Base-by-base conservation (phyloP, 2,329 filamentous ascomycete species). In the Cyphellophora attinorum region DNA sequence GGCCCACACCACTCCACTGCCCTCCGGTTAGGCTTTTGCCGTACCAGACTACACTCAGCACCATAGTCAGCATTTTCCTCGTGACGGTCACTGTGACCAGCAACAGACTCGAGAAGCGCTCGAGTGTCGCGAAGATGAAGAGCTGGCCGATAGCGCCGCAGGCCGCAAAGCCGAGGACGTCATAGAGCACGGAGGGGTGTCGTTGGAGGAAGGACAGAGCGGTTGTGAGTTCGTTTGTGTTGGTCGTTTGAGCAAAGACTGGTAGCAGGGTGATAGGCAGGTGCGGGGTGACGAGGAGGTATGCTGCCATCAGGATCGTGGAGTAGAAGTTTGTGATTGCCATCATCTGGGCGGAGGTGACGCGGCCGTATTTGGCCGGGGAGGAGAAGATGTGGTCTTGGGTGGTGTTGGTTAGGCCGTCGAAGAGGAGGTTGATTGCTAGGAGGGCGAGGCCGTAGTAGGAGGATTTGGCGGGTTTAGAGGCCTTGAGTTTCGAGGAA, bases 51-150 rank as follows among this genome's bases (percentile, higher is more conserved):
- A 98, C 91, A 35, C 85, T 94, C 33, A 96, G 70, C 40, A 96
- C 85, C 91, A 98, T 98, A 47, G 89, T 96, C 57, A 96, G 74
- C 91, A 98, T 98, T 67, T 98, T 98, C 54, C 91, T 74, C 29
- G 91, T 98, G 29, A 98, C 91, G 2, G 86, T 98, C 3, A 98
- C 88, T 4, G 91, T 96, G 28, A 96, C 89, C 32, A 98, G 76
- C 33, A 96, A 72, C 31, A 98, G 74, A 6, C 82, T 91, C 6
- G 84, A 91, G 64, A 96, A 98, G 32, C 83, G 85, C 11, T 86
- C 81, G 5, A 98, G 73, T 0, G 91, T 96, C 62, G 93, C 88
- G 69, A 94, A 95, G 48, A 98, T 96, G 53, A 98, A 98, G 10
- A 98, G 78, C 61, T 98, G 91, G 3, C 91, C 91, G 3, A 98